Evolutionary conservation across 148 eudicot species (phyloP), one percentile per base, ranked within the genome.

Genomic region (Rhododendron ferrugineum): DNA sequence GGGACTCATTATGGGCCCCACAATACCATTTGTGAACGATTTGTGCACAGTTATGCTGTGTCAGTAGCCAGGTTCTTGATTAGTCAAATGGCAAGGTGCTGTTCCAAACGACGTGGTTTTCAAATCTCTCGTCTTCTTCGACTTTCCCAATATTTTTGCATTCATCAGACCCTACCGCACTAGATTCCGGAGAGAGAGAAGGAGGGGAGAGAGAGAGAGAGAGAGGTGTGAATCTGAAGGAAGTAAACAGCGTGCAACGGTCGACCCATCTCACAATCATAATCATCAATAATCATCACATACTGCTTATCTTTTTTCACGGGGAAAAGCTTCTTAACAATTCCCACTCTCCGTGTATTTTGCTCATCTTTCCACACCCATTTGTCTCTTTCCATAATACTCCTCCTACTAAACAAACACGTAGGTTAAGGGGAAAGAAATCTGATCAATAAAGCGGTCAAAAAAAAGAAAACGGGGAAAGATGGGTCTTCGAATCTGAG

Each of bases 361-460:
- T n/a, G 13, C 72, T 11, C 7, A 15, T 47, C 60, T 79, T 16
- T 79, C 3, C 47, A 0, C 42, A 0, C 42, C 28, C 54, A 34
- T 11, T 66, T 66, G 32, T n/a, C 2, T 20, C 36, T 64, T 56
- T 60, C 10, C 73, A 66, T 66, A 66, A 66, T 66, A 9, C 10
- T 64, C 64, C 64, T 20, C n/a, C 9, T 58, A 22, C 26, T 26
- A 11, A 26, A 66, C 73, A 66, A 66, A 37, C 40, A 47, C 18
- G 79, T 62, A 42, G 20, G 40, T 4, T 23, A 56, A 44, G 26
- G 83, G 15, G 83, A 13, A 72, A 76, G 80, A 81, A 22, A 6
- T 10, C 50, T 56, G 85, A 88, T 88, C 87, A 78, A 46, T 85
- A 88, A 82, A 88, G 87, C 18, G 6, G 80, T 70, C 82, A 52